Evolutionary conservation across 23 red algal genomes (phyloP).

Genomic region (Chondrus crispus): DNA sequence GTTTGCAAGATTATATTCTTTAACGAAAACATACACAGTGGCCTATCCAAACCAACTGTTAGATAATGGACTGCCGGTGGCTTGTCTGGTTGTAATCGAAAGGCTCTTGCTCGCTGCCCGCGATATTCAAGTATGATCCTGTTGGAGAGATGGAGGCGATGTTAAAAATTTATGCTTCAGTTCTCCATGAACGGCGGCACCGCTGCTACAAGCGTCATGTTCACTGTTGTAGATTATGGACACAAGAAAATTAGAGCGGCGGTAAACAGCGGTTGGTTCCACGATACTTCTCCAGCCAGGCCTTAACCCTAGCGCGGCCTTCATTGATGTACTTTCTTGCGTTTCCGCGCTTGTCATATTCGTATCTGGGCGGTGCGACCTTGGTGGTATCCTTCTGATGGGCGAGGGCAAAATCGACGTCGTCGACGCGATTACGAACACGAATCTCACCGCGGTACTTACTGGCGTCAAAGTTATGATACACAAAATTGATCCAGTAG

Average conservation of each 20-base stretch:
- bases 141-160: too few relatives aligned
- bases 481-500: slow-evolving; percentile 79
- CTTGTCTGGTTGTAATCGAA: too few relatives aligned
- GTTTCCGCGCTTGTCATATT: slow-evolving; percentile 57
- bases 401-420: slow-evolving; percentile 56
- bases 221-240: too few relatives aligned
- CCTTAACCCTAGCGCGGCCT: slow-evolving; percentile 40
- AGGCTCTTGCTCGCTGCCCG: too few relatives aligned
- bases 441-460: slow-evolving; percentile 45
- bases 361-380: slow-evolving; percentile 52
- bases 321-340: slow-evolving; percentile 41
- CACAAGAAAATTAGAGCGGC: slow-evolving; percentile 14
- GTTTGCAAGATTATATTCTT: too few relatives aligned
- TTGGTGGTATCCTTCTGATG: slow-evolving; percentile 46
- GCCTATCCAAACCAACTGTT: too few relatives aligned
- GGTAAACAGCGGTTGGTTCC: slow-evolving; percentile 18
- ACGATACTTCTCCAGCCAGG: slow-evolving; percentile 43
- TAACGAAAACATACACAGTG: too few relatives aligned
- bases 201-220: too few relatives aligned
- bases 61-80: too few relatives aligned
- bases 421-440: slow-evolving; percentile 67
- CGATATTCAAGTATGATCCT: too few relatives aligned
- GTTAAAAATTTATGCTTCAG: too few relatives aligned
- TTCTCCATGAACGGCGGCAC: too few relatives aligned
- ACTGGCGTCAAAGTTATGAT: slow-evolving; percentile 36